Evolutionary conservation across 345 rosid genomes (phyloP), one percentile per base, ranked within the genome.

Genomic region (Leavenworthia alabamica): DNA sequence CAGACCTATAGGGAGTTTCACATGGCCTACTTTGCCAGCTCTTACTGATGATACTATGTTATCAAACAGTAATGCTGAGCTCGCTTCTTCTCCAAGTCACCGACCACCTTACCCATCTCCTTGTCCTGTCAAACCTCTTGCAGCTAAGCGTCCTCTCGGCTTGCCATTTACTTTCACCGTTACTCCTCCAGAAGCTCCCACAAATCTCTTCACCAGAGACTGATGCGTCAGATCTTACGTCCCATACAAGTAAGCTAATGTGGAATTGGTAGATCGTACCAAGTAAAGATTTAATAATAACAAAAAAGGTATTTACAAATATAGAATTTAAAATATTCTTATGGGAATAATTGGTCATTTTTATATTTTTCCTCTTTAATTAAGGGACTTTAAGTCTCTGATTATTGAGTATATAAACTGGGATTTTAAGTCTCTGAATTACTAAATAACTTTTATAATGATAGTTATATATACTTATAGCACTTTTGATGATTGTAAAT

Each of bases 1-100:
- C 82, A 87, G 72, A 68, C 97, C 97, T 10, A 79, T 74, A 43
- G 91, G 84, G 56, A 81, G 74, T 53, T 87, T 85, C 74, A 71
- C 85, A 60, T 89, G 91, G 96, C 96, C 97, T 24, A 76, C 72
- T 76, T 74, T 66, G 75, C 55, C 67, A 57, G 35, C 75, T 72
- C 62, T 58, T 42, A 13, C 36, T 49, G 47, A 23, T 33, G 19
- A 16, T n/a, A 8, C 32, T 6, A 4, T 66, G 2, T 63, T 78
- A 49, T 68, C 69, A 40, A 14, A 29, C 20, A 79, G 55, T 50
- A 48, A 55, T 48, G 80, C 77, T 6, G 75, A 81, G 17, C 67
- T 83, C 46, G 77, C 77, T 65, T 68, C 80, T 57, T 81, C 83
- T 24, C 67, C 84, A 46, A 36, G 78, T 52, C 43, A 63, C 64